A percentile compares a stretch with the other conserved stretches of the same genome.
Evolutionary conservation across 2,329 filamentous ascomycete species (phyloP).

Genomic region (Hypoxylon sp.): DNA sequence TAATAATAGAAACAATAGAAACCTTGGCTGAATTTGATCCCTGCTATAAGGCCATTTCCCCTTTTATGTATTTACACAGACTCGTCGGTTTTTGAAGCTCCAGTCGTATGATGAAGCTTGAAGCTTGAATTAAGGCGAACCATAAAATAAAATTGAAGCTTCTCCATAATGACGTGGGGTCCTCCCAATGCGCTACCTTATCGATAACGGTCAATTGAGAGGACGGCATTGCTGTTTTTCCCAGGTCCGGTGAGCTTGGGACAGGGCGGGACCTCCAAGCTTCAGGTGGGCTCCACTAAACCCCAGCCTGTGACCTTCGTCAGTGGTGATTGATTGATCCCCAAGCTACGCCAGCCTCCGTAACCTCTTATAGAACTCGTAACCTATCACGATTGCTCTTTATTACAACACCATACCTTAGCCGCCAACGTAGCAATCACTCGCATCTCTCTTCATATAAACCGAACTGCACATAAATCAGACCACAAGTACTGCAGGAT

Average conservation of each 20-base stretch:
- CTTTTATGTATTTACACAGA: background rate
- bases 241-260: conserved; percentile 28
- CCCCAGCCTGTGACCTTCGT: conserved; percentile 30
- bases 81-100: background rate
- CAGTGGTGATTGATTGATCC: conserved; percentile 30
- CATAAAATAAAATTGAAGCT: conserved; percentile 24
- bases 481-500: conserved; percentile 28
- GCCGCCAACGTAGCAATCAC: conserved; percentile 6
- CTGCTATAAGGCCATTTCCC: conserved; percentile 22
- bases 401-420: conserved; percentile 26
- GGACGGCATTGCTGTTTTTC: conserved; percentile 40
- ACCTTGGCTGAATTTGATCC: background rate
- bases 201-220: conserved; percentile 36
- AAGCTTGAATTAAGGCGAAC: conserved; percentile 14
- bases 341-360: conserved; percentile 6
- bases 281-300: conserved; percentile 14
- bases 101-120: background rate
- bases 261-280: background rate
- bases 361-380: conserved; percentile 10
- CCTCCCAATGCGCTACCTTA: conserved; percentile 3
- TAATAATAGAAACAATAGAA: background rate
- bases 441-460: background rate
- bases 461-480: conserved; percentile 14
- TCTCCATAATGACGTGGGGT: conserved; percentile 38
- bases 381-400: conserved; percentile 26